Evolutionary conservation across 345 rosid species (phyloP), one percentile per base, ranked within the genome.

Genomic region (Eucalyptus sp.): DNA sequence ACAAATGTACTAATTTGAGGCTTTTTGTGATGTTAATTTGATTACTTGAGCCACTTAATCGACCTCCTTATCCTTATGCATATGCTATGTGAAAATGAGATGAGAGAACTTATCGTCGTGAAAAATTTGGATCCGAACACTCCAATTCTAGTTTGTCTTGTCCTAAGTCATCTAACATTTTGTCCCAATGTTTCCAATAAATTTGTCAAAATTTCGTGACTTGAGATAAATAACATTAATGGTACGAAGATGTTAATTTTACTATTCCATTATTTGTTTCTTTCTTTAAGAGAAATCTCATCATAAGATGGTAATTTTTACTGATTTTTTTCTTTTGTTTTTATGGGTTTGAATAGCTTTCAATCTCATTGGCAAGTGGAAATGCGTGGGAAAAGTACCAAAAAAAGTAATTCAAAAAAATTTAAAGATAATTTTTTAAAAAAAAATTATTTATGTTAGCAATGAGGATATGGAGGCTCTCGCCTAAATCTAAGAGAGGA

Each of bases 401-500:
- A 56, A 56, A 56, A 4, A 22, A 1, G 29, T 56, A 56, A 56
- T 56, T 52, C 7, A 5, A 50, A 15, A 50, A 50, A 2, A 43
- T 43, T 51, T 51, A 51, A 51, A 51, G 54, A 16, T 51, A 51
- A 7, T 1, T 4, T 50, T 54, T 20, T 1, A 22, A 56, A 54
- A 22, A 56, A 54, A 54, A 8, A 22, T 22, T 22, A 22, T 56
- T 24, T 24, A 56, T 52, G 10, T 52, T 7, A 52, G 25, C 25
- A 52, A 52, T 0, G 5, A 20, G 10, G 25, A 0, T 52, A 52
- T 4, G 0, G 5, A 52, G 25, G 25, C 58, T 52, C 58, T 52
- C 5, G 0, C 24, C 10, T 18, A 52, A 5, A 52, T 52, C 25
- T 52, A 52, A 52, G 25, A 52, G 58, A 52, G 56, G 24, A 52